Conservation (phyloP, 1,284 basidiomycete species). For the Apiotrichum brassicae region DNA sequence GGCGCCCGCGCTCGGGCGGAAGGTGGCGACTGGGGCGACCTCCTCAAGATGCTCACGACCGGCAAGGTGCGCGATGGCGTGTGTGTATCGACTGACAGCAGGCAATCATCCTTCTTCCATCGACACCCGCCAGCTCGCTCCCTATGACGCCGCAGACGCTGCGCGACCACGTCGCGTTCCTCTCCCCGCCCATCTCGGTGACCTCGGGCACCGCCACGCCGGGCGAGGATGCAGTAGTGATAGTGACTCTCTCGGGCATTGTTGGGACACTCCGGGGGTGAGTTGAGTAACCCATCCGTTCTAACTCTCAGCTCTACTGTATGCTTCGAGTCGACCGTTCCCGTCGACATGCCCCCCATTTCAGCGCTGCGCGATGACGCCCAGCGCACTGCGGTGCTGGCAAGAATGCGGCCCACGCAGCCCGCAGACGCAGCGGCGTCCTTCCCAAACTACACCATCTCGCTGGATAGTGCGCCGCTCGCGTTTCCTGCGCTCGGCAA, state of each 20-base stretch:
- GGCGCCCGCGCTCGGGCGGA: slow-evolving; percentile 58
- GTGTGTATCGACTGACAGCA: slow-evolving; percentile 32
- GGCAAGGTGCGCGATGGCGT: slow-evolving; percentile 57
- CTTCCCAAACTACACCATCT: slow-evolving; percentile 56
- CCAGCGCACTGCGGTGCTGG: slow-evolving; percentile 48
- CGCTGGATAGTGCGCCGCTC: slow-evolving; percentile 54
- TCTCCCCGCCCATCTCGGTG: slow-evolving; percentile 24
- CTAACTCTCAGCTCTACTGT: slow-evolving; percentile 9
- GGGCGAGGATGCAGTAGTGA: slow-evolving; percentile 48
- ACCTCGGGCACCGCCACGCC: slow-evolving; percentile 48
- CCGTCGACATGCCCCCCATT: slow-evolving; percentile 58
- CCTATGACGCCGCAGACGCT: slow-evolving; percentile 65
- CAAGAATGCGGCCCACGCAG: slow-evolving; percentile 35
- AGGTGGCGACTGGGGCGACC: slow-evolving; percentile 65
- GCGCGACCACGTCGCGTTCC: slow-evolving; percentile 66
- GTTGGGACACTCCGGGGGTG: slow-evolving; percentile 56
- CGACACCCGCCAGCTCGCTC: slow-evolving; percentile 51
- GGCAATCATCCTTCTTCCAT: slow-evolving; percentile 71
- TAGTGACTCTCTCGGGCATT: slow-evolving; percentile 74
- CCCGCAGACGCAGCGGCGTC: slow-evolving; percentile 22
- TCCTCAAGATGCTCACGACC: slow-evolving; percentile 60
- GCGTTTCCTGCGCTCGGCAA: slow-evolving; percentile 58
- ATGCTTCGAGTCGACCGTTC: slow-evolving; percentile 46
- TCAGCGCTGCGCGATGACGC: slow-evolving; percentile 55
- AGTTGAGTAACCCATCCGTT: slow-evolving; percentile 43